Evolutionary conservation across 1,284 basidiomycete species (phyloP).

Genomic region (Irpex rosettiformis): DNA sequence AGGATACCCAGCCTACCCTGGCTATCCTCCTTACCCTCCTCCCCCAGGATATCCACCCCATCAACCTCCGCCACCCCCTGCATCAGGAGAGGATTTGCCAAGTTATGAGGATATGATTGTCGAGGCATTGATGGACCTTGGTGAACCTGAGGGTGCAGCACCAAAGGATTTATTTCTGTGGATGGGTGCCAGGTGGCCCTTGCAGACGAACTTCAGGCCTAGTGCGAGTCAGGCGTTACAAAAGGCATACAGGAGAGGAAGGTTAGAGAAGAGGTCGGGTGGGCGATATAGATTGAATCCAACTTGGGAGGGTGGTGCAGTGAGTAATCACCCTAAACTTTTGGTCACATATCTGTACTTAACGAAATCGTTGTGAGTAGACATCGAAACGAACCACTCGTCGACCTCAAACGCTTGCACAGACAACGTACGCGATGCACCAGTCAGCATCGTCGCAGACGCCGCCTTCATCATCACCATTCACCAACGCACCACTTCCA

Average conservation of each 20-base stretch:
- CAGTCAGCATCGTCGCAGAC: conserved; percentile 23
- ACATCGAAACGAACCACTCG: conserved; percentile 64
- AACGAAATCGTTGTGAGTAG: conserved; percentile 29
- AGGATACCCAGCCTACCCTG: conserved; percentile 21
- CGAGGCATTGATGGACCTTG: conserved; percentile 61
- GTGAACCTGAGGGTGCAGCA: conserved; percentile 65
- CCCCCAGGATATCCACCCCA: conserved; percentile 20
- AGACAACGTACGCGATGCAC: conserved; percentile 33
- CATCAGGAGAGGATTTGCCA: conserved; percentile 60
- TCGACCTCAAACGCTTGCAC: conserved; percentile 57
- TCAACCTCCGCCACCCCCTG: conserved; percentile 23
- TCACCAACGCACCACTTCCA: conserved; percentile 53
- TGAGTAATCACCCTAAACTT: conserved; percentile 33
- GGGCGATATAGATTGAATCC: conserved; percentile 72
- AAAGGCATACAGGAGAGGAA: conserved; percentile 74
- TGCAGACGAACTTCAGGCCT: conserved; percentile 81
- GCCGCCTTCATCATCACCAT: conserved; percentile 44
- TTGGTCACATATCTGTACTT: background rate
- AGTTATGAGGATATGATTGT: conserved; percentile 87
- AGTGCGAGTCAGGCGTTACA: conserved; percentile 81
- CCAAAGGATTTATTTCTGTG: conserved; percentile 78
- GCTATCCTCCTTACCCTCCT: conserved; percentile 17
- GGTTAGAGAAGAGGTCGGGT: conserved; percentile 65
- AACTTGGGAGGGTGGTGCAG: conserved; percentile 75
- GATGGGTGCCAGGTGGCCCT: conserved; percentile 77